These are phyloP conservation scores for Centrapalus pauciflorus DNA, from an alignment of 129 eudicot species.

Conservation along the genomic window DNA sequence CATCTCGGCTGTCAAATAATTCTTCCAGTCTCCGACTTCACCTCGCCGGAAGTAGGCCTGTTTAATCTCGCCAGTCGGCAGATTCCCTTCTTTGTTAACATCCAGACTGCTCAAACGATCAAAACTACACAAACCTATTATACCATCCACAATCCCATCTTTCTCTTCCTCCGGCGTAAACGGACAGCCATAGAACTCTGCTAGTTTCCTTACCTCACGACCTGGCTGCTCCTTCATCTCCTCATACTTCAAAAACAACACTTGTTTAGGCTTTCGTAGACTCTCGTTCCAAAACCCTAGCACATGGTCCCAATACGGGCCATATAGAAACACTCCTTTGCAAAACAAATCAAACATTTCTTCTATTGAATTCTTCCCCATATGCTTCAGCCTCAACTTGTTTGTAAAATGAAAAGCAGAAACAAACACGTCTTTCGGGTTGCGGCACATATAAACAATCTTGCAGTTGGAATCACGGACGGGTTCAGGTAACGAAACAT, in stretches of 20 bases:
- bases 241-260: conserved; percentile 51
- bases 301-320: conserved; percentile 53
- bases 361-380: conserved; percentile 6
- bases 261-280: conserved; percentile 21
- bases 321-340: conserved; percentile 23
- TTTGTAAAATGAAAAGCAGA: conserved; percentile 57
- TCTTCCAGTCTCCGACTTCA: conserved; percentile 35
- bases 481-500: conserved; percentile 22
- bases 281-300: conserved; percentile 36
- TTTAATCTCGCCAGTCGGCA: neutral
- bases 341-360: conserved; percentile 33
- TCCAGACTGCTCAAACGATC: conserved; percentile 33
- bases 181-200: conserved; percentile 37
- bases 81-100: conserved; percentile 35
- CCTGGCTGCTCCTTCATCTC: conserved; percentile 32
- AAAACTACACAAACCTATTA: conserved; percentile 37
- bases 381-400: conserved; percentile 27
- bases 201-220: conserved; percentile 25
- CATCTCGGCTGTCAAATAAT: conserved; percentile 27
- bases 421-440: conserved; percentile 52
- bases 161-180: conserved; percentile 36
- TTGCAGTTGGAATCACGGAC: conserved; percentile 33
- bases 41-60: conserved; percentile 25
- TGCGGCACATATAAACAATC: conserved; percentile 56
- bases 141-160: conserved; percentile 28